Base-by-base conservation (phyloP, 768 basidiomycete genomes). In the Calocybe indica region DNA sequence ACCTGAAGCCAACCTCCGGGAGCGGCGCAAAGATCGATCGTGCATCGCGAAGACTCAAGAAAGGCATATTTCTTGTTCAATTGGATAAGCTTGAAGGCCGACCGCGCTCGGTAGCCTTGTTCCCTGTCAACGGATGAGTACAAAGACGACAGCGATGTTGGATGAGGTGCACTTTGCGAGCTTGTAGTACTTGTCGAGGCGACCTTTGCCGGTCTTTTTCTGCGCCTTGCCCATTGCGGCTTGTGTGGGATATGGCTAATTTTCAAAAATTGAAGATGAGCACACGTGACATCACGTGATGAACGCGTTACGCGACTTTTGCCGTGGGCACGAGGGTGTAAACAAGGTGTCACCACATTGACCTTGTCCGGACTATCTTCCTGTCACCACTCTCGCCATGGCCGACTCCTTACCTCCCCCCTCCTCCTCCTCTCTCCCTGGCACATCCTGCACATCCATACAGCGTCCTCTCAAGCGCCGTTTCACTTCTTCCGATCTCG, bases 1-100 rank as follows among this genome's bases (percentile, higher is more conserved):
- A 99, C 96, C 65, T 99, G 96, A 7, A 98, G 75, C 96, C 96
- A 99, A 61, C 96, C 96, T 56, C 96, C 96, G 5, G 96, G 96
- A 5, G 96, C 96, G 32, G 96, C 96, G 67, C 96, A 99, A 31
- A 99, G 77, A 78, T 99, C 96, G 58, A 99, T 94, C 37, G 88
- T 90, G 66, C 95, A 97, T 77, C 83, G 76, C 48, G 92, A 87
- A 30, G 79, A 73, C 58, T 93, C 89, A 15, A 99, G 78, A 62
- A 99, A 88, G 11, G 84, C 79, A 69, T 89, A 99, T 72, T 98
- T 99, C 65, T 95, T 93, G 76, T 99, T 98, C 52, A 99, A 72
- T 67, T 99, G 96, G 49, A 99, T 92, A 50, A 99, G 80, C 69
- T 99, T 99, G 84, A 95, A 95, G 2, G 96, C 96, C 11, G 96